Evolutionary conservation across 208 protist species (phyloP), one percentile per base, ranked within the genome.

Genomic region (Crithidia expoeki): DNA sequence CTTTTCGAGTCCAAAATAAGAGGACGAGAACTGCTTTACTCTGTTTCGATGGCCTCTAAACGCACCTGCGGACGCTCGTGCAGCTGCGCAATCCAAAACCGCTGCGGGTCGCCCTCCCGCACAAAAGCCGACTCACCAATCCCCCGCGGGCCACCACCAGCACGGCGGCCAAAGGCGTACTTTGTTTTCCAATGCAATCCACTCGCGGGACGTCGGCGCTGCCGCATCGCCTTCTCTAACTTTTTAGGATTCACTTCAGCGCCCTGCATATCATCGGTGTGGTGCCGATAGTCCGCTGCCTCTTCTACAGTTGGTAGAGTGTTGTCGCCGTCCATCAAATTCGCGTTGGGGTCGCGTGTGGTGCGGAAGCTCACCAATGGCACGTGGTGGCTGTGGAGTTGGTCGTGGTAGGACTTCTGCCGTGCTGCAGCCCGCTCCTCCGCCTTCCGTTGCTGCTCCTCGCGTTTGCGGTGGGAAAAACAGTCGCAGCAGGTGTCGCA

Each of bases 311-410:
- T 71, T 2, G 57, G 72, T 56, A 77, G 32, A 19, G 27, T 33
- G 50, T 58, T 68, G 57, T 75, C 47, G 38, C 49, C 59, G 17
- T 51, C 58, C 12, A 56, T 10, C 21, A 52, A 19, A 38, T 51
- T 72, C 27, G 23, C 57, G 9, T 34, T 11, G 7, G 67, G 32
- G 32, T 74, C 59, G 14, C 66, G 62, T 36, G 53, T 69, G n/a
- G 81, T 90, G 27, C 33, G 57, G 49, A 90, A 90, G 23, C 72
- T 79, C 6, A 83, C 77, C 2, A 90, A 58, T 6, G 83, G 74
- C 38, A 85, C 76, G 72, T 92, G 79, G 62, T 89, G 86, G 30
- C 72, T 80, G 56, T 68, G 78, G 36, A 89, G 78, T 14, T 73
- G 42, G 23, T 44, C 23, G 30, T 62, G 49, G 68, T 87, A 76